These are phyloP conservation scores for Amaranthus cruentus DNA, from an alignment of 148 eudicot species.

Conservation along the genomic window DNA sequence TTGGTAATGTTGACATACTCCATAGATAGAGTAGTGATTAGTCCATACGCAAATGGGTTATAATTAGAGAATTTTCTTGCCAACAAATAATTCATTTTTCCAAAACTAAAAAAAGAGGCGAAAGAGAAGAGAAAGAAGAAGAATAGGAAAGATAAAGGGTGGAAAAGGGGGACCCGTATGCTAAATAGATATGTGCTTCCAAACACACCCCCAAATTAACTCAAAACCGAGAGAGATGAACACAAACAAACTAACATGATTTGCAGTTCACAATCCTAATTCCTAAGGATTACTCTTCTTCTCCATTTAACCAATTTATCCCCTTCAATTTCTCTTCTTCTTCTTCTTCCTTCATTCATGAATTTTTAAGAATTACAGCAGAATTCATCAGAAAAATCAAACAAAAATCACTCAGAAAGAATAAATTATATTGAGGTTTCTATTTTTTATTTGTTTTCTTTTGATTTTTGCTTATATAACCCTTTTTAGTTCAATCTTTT, in stretches of 20 bases:
- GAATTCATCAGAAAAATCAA: slow-evolving; percentile 2
- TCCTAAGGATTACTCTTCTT: slow-evolving; percentile 23
- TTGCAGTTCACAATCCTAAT: slow-evolving; percentile 21
- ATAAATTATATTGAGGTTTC: neutral
- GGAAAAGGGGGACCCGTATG: slow-evolving; percentile 14
- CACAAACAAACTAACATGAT: neutral
- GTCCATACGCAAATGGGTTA: too few species aligned
- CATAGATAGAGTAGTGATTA: too few species aligned
- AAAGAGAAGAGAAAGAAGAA: neutral
- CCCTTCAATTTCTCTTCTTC: neutral
- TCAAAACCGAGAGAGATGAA: neutral
- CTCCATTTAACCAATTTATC: slow-evolving; percentile 10
- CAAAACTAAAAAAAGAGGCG: neutral
- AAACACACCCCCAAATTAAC: slow-evolving; percentile 3
- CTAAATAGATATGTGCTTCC: slow-evolving; percentile 13
- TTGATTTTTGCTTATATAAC: slow-evolving; percentile 5
- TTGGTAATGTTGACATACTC: neutral
- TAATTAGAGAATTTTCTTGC: too few species aligned
- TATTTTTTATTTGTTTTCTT: neutral
- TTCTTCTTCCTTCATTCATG: neutral
- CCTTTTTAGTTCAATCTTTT: neutral
- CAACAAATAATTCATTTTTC: too few species aligned
- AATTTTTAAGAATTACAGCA: neutral
- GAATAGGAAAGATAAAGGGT: neutral
- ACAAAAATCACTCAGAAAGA: slow-evolving; percentile 7